Evolutionary conservation across 2,329 filamentous ascomycete species (phyloP).

Genomic region (Zymoseptoria tritici): DNA sequence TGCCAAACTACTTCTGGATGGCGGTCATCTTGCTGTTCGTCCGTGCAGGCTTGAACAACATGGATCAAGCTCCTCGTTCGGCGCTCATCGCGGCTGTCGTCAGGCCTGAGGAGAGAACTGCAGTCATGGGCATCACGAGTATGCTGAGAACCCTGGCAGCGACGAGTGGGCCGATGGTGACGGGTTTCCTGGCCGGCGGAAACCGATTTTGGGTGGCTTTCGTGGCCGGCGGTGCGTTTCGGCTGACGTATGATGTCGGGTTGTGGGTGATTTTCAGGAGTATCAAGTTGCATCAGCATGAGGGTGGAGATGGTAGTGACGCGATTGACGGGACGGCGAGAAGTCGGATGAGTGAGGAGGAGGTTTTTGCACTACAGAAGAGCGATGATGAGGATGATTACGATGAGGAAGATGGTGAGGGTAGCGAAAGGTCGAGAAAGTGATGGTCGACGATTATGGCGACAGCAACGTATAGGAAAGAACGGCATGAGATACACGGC

Average conservation of each 20-base stretch:
- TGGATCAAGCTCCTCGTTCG: constrained; percentile 61
- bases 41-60: constrained; percentile 56
- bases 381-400: neutral
- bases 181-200: constrained; percentile 48
- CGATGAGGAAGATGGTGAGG: neutral
- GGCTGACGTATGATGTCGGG: constrained; percentile 52
- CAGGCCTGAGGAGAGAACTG: constrained; percentile 56
- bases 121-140: constrained; percentile 61
- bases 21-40: constrained; percentile 52
- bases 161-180: constrained; percentile 48
- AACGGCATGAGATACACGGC: neutral
- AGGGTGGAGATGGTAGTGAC: constrained; percentile 1
- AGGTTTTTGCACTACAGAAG: neutral
- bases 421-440: neutral
- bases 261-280: constrained; percentile 54
- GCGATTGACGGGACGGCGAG: neutral
- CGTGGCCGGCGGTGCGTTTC: constrained; percentile 47
- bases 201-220: constrained; percentile 56
- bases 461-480: neutral
- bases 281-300: constrained; percentile 39
- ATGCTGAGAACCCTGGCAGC: constrained; percentile 55
- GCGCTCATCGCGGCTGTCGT: constrained; percentile 62
- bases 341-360: neutral
- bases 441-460: neutral
- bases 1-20: constrained; percentile 44